Base-by-base conservation (phyloP, 1,284 basidiomycete genomes). In the Ustilago xerochloae region DNA sequence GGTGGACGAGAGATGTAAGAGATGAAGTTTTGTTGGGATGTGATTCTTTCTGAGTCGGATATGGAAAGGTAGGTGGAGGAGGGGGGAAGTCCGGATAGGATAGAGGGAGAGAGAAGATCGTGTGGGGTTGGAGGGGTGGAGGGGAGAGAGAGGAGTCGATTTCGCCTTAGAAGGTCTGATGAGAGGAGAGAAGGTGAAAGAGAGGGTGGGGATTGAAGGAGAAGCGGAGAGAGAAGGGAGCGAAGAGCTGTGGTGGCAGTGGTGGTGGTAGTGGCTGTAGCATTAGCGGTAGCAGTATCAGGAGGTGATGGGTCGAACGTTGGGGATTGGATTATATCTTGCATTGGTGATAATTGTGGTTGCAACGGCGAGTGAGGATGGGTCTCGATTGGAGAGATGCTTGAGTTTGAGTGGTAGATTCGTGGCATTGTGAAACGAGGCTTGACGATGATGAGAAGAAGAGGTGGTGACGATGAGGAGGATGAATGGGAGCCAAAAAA, bases 101-200 rank as follows among this genome's bases (percentile, higher is more conserved):
- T 39, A 16, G 30, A 30, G 22, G 16, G n/a, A 32, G 61, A 62
- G 43, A 53, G 15, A 22, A 50, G 4, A 20, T 74, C 70, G 36
- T 41, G 26, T 15, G 57, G 65, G 15, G 8, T 12, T 3, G 65
- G 64, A 4, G 58, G 18, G 26, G 49, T 22, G 1, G 46, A n/a
- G 4, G 63, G 35, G 0, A 70, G 50, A 16, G 51, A 53, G 12
- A 75, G 60, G 48, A 75, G 62, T 4, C 63, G 66, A 15, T 66
- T 66, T 13, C 72, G 62, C 66, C 60, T 69, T 6, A 12, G 41
- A 6, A 75, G 56, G 35, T 70, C 67, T 18, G 60, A 26, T 2
- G 70, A 68, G 20, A 68, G 36, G 16, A 18, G 38, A 20, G n/a
- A 6, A 10, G n/a, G 4, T 16, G 38, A 18, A 39, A 39, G 38